Percentiles rank a stretch among this genome's conserved stretches.
Conservation (phyloP, 345 rosid genomes). For the Diplotaxis tenuifolia region DNA sequence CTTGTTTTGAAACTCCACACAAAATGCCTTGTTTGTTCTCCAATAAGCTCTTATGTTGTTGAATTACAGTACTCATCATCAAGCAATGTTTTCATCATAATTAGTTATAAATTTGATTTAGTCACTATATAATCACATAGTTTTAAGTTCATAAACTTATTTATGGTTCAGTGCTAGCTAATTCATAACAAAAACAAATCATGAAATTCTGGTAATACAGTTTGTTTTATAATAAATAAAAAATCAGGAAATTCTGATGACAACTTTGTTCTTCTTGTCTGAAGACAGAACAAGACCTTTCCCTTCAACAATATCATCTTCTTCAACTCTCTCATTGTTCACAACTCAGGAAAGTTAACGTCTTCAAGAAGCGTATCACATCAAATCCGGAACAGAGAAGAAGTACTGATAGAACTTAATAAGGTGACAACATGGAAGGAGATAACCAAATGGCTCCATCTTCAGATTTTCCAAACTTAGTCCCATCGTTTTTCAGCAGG, state of each 20-base stretch:
- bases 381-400: constrained; percentile 85
- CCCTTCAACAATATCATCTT: constrained; percentile 76
- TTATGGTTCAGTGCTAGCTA: no score
- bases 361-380: constrained; percentile 71
- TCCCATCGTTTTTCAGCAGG: constrained; percentile 79
- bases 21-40: constrained; percentile 15
- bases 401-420: constrained; percentile 92
- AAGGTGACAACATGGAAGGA: constrained; percentile 70
- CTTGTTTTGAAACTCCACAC: constrained; percentile 1
- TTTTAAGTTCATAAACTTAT: no score
- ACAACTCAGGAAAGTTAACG: constrained; percentile 71
- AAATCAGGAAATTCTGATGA: constrained; percentile 65
- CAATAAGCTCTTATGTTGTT: constrained; percentile 22
- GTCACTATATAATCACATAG: no score
- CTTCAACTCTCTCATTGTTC: constrained; percentile 81
- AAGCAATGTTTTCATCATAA: neutral
- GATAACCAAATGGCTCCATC: constrained; percentile 96
- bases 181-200: no score
- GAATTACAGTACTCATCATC: no score
- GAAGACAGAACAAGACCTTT: constrained; percentile 87
- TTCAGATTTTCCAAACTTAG: constrained; percentile 96
- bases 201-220: no score
- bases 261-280: constrained; percentile 92
- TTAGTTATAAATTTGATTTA: no score
- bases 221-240: no score